A percentile compares a stretch with the other conserved stretches of the same genome.
These are phyloP conservation scores for Stemphylium beticola DNA, from an alignment of 2,329 filamentous ascomycete genomes.

Conservation along the genomic window DNA sequence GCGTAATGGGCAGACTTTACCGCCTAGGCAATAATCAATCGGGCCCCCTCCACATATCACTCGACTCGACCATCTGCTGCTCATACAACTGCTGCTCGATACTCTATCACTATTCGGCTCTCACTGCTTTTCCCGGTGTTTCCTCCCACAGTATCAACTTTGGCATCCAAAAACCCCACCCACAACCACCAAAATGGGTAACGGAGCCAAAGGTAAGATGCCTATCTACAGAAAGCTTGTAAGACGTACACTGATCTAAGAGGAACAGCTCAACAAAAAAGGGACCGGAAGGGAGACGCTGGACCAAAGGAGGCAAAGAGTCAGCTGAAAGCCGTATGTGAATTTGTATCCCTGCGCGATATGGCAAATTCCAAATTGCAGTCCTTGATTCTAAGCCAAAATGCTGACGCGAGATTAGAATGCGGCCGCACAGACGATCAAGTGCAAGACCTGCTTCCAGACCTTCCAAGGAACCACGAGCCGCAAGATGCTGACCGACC, in stretches of 20 bases:
- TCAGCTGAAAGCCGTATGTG: slow-evolving; percentile 44
- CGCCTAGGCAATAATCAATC: no score
- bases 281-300: slow-evolving; percentile 43
- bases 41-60: no score
- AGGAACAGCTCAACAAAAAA: slow-evolving; percentile 45
- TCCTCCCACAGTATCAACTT: no score
- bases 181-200: slow-evolving; percentile 36
- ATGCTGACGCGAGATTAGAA: slow-evolving; percentile 59
- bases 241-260: slow-evolving; percentile 23
- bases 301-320: slow-evolving; percentile 44
- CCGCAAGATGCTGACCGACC: slow-evolving; percentile 72
- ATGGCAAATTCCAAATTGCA: background rate
- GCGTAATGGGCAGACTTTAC: no score
- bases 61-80: no score
- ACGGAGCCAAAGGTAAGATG: slow-evolving; percentile 46
- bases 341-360: background rate
- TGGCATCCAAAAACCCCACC: no score
- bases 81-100: no score
- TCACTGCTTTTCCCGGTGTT: no score
- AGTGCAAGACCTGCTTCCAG: slow-evolving; percentile 77
- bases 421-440: slow-evolving; percentile 74
- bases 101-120: no score
- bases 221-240: background rate
- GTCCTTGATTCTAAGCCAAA: background rate
- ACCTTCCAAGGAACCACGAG: slow-evolving; percentile 81